These are phyloP conservation scores for Ceratocystis alfenasii DNA, from an alignment of 2,329 filamentous ascomycete genomes.

Conservation along the genomic window DNA sequence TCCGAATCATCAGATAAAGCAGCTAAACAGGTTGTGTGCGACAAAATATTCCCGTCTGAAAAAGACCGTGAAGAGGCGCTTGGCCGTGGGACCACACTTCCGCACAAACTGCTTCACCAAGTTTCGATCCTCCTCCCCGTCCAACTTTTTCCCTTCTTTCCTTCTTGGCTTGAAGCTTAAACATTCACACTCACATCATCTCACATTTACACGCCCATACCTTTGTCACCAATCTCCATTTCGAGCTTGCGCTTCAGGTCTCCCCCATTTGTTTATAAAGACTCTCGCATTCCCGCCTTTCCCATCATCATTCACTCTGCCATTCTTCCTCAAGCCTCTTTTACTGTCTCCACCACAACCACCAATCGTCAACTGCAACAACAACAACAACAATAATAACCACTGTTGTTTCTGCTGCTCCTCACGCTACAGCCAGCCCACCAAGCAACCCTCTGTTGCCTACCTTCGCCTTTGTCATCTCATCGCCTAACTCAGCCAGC, in stretches of 20 bases:
- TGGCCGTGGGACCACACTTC: slow-evolving; percentile 60
- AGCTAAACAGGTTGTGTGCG: slow-evolving; percentile 47
- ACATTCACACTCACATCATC: slow-evolving; percentile 7
- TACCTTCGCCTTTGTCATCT: not conserved
- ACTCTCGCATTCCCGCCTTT: not conserved
- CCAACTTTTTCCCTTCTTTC: slow-evolving; percentile 1
- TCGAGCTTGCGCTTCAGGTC: too few species aligned
- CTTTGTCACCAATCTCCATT: too few species aligned
- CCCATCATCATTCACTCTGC: not conserved
- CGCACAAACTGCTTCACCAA: slow-evolving; percentile 64
- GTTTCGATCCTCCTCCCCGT: slow-evolving; percentile 42
- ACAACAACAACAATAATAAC: too few species aligned
- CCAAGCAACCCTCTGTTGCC: not conserved
- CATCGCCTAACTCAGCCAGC: not conserved
- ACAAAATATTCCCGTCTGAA: slow-evolving; percentile 60
- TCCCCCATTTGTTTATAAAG: slow-evolving; percentile 2
- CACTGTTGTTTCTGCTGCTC: too few species aligned
- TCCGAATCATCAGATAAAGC: slow-evolving; percentile 20
- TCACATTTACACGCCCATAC: not conserved
- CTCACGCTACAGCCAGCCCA: too few species aligned
- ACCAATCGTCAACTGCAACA: not conserved
- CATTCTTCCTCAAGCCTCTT: not conserved
- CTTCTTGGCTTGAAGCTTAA: not conserved
- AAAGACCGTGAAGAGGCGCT: slow-evolving; percentile 66
- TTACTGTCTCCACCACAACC: not conserved